Percentiles rank a stretch among this genome's conserved stretches.
phyloP scores from a whole-genome alignment of 192 early-diverging fungal species.

The Coemansia nantahalensis region DNA sequence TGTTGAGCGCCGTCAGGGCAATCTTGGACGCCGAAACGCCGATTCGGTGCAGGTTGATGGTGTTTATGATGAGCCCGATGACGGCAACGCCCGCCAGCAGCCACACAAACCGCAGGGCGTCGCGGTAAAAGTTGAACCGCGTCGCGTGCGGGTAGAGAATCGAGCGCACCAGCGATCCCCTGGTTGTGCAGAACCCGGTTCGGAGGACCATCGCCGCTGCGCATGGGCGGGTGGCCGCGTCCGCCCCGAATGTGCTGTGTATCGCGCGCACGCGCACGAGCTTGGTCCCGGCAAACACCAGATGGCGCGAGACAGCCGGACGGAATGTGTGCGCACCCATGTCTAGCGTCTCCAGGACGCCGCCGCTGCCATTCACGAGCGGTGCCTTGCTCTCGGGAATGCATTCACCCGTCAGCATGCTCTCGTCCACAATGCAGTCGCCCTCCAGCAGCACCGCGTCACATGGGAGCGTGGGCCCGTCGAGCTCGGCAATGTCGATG shows the following conservation, averaged over 20 bases:
- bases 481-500: slow-evolving; percentile 63
- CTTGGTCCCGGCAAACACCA: slow-evolving; percentile 73
- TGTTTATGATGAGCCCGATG: slow-evolving; percentile 79
- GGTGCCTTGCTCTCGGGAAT: slow-evolving; percentile 89
- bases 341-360: slow-evolving; percentile 18
- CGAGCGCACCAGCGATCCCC: slow-evolving; percentile 90
- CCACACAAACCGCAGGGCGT: slow-evolving; percentile 94
- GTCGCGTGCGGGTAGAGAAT: slow-evolving; percentile 97
- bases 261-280: too few relatives aligned
- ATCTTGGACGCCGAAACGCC: slow-evolving; percentile 69
- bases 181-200: slow-evolving; percentile 95
- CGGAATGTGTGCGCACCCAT: slow-evolving; percentile 33
- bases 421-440: slow-evolving; percentile 96
- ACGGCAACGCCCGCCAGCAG: slow-evolving; percentile 80
- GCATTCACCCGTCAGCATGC: slow-evolving; percentile 97
- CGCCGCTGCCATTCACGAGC: slow-evolving; percentile 27
- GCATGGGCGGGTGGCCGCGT: slow-evolving; percentile 51
- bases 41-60: slow-evolving; percentile 84
- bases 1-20: slow-evolving; percentile 84
- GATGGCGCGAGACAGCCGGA: slow-evolving; percentile 71
- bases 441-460: slow-evolving; percentile 89
- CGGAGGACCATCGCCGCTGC: slow-evolving; percentile 87
- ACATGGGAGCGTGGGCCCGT: slow-evolving; percentile 70
- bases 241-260: too few relatives aligned
- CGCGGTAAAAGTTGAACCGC: slow-evolving; percentile 93